These are phyloP conservation scores for Pseudonectria foliicola DNA, from an alignment of 2,329 filamentous ascomycete genomes.

Conservation along the genomic window DNA sequence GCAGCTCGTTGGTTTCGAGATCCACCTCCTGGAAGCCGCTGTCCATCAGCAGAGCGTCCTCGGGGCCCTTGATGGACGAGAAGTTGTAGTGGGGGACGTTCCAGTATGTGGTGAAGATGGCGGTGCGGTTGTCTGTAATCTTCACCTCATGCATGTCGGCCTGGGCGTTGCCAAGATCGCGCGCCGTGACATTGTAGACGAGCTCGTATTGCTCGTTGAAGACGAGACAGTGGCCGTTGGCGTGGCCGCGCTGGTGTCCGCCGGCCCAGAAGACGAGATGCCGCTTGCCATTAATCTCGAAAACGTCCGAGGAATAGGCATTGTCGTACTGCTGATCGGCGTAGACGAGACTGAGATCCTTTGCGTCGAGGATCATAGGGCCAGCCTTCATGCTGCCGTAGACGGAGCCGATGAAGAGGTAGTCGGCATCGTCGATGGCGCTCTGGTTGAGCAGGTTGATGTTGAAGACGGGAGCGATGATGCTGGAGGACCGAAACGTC, in stretches of 20 bases:
- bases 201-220: conserved; percentile 29
- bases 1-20: conserved; percentile 26
- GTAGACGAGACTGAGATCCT: conserved; percentile 32
- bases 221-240: conserved; percentile 24
- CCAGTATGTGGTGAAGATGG: conserved; percentile 36
- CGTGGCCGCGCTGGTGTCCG: conserved; percentile 18
- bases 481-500: conserved; percentile 24
- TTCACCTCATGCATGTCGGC: conserved; percentile 37
- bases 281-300: conserved; percentile 22
- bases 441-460: conserved; percentile 24
- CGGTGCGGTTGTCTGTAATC: conserved; percentile 33
- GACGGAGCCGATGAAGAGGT: conserved; percentile 27
- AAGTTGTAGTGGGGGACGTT: conserved; percentile 22
- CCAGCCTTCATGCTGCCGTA: conserved; percentile 18
- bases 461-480: conserved; percentile 28
- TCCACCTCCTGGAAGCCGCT: conserved; percentile 34
- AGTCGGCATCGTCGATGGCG: conserved; percentile 20
- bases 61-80: conserved; percentile 24
- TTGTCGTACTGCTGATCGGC: conserved; percentile 27
- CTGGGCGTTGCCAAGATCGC: conserved; percentile 24
- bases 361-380: conserved; percentile 28
- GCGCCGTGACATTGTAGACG: conserved; percentile 31
- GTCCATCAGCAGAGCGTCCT: conserved; percentile 25
- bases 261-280: conserved; percentile 33
- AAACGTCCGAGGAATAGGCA: conserved; percentile 20